A percentile compares a stretch with the other conserved stretches of the same genome.
These are phyloP conservation scores for Suillus ampliporus DNA, from an alignment of 768 basidiomycete genomes.

Conservation along the genomic window DNA sequence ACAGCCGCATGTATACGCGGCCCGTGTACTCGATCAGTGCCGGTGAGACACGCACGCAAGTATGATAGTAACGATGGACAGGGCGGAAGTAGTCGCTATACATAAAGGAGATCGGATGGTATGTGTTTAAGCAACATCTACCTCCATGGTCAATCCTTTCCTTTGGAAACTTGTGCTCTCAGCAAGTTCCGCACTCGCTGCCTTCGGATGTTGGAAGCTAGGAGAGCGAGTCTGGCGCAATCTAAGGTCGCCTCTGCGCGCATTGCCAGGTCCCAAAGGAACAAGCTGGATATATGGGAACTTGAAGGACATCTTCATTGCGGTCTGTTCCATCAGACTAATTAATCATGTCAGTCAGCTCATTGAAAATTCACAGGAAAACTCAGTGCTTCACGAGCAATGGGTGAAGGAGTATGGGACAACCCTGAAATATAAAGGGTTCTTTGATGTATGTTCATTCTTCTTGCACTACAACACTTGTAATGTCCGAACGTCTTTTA, in stretches of 20 bases:
- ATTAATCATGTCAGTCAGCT: background rate
- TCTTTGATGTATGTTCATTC: conserved; percentile 48
- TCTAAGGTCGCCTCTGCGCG: conserved; percentile 48
- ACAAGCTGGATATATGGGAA: conserved; percentile 55
- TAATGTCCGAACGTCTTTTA: background rate
- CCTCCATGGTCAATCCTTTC: background rate
- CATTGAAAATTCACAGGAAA: conserved; percentile 22
- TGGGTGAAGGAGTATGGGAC: conserved; percentile 57
- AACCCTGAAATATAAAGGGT: conserved; percentile 48
- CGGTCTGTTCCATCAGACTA: conserved; percentile 34
- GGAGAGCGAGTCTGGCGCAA: conserved; percentile 35
- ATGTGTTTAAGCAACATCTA: background rate
- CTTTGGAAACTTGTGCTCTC: conserved; percentile 10
- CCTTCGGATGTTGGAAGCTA: conserved; percentile 40
- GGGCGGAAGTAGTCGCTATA: too few species aligned
- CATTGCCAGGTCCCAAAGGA: conserved; percentile 56
- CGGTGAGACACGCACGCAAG: too few species aligned
- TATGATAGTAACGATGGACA: too few species aligned
- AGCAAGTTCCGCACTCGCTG: conserved; percentile 19
- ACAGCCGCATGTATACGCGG: too few species aligned
- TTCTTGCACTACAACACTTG: background rate
- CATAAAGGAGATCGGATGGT: too few species aligned
- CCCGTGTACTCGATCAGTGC: too few species aligned
- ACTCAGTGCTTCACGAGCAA: conserved; percentile 39
- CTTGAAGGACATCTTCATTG: conserved; percentile 47